Evolutionary conservation across 208 protist species (phyloP).

Genomic region (Polymyxa betae): DNA sequence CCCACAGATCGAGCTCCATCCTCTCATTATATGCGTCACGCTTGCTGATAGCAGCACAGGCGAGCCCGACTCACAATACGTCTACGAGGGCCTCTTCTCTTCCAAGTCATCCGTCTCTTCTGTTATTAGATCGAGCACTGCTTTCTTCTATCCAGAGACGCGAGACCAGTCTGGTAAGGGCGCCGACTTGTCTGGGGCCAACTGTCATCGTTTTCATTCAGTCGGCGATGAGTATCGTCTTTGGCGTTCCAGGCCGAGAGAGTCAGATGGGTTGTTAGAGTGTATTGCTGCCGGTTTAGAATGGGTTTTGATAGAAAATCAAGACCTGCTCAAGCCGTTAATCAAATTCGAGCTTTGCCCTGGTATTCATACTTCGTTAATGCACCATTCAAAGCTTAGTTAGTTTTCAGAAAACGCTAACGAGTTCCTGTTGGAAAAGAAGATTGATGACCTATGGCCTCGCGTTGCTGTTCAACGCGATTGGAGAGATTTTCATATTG

Average conservation of each 20-base stretch:
- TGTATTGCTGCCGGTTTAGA: no score
- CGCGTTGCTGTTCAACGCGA: neutral
- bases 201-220: no score
- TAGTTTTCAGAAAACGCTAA: no score
- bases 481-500: conserved; percentile 20
- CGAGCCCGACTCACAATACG: neutral
- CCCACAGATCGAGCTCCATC: neutral
- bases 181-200: neutral
- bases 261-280: no score
- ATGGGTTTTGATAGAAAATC: neutral
- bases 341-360: neutral
- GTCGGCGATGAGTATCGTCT: no score
- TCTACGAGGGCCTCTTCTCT: neutral
- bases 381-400: neutral
- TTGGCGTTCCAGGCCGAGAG: no score
- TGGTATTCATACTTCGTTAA: conserved; percentile 11
- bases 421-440: conserved; percentile 23
- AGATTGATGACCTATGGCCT: neutral
- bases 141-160: neutral
- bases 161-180: neutral
- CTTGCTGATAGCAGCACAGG: neutral
- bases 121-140: neutral
- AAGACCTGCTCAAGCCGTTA: neutral
- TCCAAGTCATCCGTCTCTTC: neutral
- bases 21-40: neutral